These are phyloP conservation scores for Stentor roeselii DNA, from an alignment of 73 alveolate genomes.

Conservation along the genomic window DNA sequence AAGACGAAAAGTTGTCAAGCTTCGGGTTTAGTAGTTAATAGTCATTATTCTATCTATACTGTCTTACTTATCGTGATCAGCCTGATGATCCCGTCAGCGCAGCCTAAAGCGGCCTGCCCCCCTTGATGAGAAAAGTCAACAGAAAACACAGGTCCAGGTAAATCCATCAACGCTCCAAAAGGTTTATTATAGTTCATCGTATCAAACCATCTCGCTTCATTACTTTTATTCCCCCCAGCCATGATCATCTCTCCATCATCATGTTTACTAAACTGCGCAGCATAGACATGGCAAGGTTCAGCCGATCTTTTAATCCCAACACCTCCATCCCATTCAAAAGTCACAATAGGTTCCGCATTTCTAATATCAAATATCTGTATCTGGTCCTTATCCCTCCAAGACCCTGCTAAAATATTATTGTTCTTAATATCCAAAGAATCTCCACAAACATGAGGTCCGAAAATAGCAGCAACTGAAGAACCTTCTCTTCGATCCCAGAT, in stretches of 20 bases:
- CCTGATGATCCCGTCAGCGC: conserved; percentile 88
- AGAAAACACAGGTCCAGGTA: conserved; percentile 67
- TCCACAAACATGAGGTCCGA: conserved; percentile 78
- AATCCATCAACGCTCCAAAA: conserved; percentile 66
- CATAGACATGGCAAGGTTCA: conserved; percentile 70
- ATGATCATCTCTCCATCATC: conserved; percentile 63
- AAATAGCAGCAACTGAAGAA: conserved; percentile 42
- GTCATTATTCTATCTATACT: too few species aligned
- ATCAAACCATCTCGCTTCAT: conserved; percentile 78
- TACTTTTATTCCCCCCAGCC: conserved; percentile 83
- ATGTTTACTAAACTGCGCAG: conserved; percentile 68
- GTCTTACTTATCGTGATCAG: conserved; percentile 56
- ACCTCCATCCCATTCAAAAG: conserved; percentile 74
- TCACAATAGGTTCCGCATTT: conserved; percentile 59
- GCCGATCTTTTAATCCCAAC: conserved; percentile 47
- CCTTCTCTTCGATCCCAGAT: conserved; percentile 65
- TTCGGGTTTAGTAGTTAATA: too few species aligned
- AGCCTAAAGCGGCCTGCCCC: conserved; percentile 79
- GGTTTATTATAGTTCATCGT: conserved; percentile 64
- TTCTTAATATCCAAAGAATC: conserved; percentile 63
- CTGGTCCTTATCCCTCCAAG: conserved; percentile 48
- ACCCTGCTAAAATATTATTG: conserved; percentile 56
- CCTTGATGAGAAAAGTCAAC: conserved; percentile 76
- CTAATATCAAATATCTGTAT: conserved; percentile 54
- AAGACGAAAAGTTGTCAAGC: too few species aligned